These are phyloP conservation scores for Macadamia tetraphylla DNA, from an alignment of 164 flowering plant genomes.

Conservation along the genomic window DNA sequence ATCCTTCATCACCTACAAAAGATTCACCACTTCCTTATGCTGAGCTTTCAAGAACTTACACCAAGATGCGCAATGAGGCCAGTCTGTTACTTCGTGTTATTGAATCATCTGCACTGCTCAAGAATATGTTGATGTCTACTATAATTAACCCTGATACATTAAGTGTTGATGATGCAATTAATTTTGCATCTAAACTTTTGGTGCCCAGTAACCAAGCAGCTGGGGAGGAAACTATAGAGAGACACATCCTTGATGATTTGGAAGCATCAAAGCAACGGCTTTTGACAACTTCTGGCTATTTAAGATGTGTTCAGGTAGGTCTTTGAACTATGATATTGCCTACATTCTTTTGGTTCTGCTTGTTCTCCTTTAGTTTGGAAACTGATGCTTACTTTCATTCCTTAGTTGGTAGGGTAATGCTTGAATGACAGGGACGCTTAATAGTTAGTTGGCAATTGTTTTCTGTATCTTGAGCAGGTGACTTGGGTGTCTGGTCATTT, in stretches of 20 bases:
- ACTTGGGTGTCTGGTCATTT: too few species aligned
- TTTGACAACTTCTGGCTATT: slow-evolving; percentile 78
- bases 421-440: too few species aligned
- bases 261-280: slow-evolving; percentile 76
- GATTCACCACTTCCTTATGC: slow-evolving; percentile 76
- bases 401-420: too few species aligned
- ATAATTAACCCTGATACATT: slow-evolving; percentile 48
- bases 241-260: slow-evolving; percentile 49
- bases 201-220: slow-evolving; percentile 23
- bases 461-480: too few species aligned
- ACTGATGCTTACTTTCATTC: too few species aligned
- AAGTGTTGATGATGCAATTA: slow-evolving; percentile 75
- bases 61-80: slow-evolving; percentile 91
- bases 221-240: slow-evolving; percentile 31
- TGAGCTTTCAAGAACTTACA: slow-evolving; percentile 92
- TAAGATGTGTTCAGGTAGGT: slow-evolving; percentile 89
- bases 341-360: neutral
- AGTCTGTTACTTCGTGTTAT: slow-evolving; percentile 44
- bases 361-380: too few species aligned
- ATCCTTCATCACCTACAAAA: slow-evolving; percentile 86
- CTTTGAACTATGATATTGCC: neutral
- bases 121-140: slow-evolving; percentile 27
- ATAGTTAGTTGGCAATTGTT: too few species aligned
- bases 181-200: slow-evolving; percentile 64
- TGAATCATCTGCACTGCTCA: slow-evolving; percentile 41